These are phyloP conservation scores for Gomphus bonarii DNA, from an alignment of 1,284 basidiomycete species.

Conservation along the genomic window DNA sequence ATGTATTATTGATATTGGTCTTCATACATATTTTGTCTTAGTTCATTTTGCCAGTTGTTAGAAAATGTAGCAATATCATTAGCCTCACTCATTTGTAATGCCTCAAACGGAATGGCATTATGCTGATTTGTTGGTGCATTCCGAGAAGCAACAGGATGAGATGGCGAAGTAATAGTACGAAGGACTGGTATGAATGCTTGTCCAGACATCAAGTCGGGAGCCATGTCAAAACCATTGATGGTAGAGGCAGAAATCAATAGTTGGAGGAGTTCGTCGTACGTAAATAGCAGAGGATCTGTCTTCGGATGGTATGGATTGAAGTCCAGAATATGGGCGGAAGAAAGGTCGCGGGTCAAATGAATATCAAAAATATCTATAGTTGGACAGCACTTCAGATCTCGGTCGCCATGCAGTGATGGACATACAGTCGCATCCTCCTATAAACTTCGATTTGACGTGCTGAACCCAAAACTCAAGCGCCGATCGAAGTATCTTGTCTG, in stretches of 20 bases:
- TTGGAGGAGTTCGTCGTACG: slow-evolving; percentile 64
- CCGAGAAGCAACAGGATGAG: slow-evolving; percentile 53
- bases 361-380: slow-evolving; percentile 75
- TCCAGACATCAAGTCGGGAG: background rate
- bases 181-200: slow-evolving; percentile 30
- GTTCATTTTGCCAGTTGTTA: slow-evolving; percentile 49
- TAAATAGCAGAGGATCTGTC: slow-evolving; percentile 83
- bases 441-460: slow-evolving; percentile 53
- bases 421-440: slow-evolving; percentile 59
- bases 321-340: slow-evolving; percentile 73
- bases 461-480: slow-evolving; percentile 60
- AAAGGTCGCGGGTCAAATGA: slow-evolving; percentile 73
- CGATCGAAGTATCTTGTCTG: slow-evolving; percentile 40
- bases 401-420: slow-evolving; percentile 6
- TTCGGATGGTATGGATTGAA: slow-evolving; percentile 82
- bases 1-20: background rate
- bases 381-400: background rate
- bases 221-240: background rate
- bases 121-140: slow-evolving; percentile 71
- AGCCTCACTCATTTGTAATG: slow-evolving; percentile 69
- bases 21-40: slow-evolving; percentile 32
- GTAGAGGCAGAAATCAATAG: slow-evolving; percentile 20
- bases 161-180: slow-evolving; percentile 60
- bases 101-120: slow-evolving; percentile 91
- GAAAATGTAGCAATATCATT: slow-evolving; percentile 66